Evolutionary conservation across 2,329 filamentous ascomycete genomes (phyloP).

Genomic region (Scedosporium dehoogii): DNA sequence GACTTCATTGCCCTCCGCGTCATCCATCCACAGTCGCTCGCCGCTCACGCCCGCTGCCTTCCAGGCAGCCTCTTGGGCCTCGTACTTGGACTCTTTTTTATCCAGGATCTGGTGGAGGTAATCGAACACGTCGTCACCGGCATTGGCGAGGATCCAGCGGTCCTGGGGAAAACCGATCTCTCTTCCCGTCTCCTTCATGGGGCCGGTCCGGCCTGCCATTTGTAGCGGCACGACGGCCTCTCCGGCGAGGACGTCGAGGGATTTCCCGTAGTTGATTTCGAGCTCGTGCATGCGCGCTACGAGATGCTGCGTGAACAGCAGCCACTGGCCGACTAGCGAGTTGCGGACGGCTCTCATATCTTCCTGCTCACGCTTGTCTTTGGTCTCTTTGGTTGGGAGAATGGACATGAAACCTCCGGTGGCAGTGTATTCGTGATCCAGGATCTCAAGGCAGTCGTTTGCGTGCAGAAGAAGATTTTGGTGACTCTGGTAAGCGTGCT

Average conservation of each 20-base stretch:
- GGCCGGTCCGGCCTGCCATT: constrained; percentile 41
- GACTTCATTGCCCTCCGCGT: constrained; percentile 19
- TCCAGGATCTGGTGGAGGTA: constrained; percentile 38
- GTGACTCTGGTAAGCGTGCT: constrained; percentile 33
- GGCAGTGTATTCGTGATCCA: constrained; percentile 48
- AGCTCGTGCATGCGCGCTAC: constrained; percentile 46
- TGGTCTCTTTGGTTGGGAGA: constrained; percentile 32
- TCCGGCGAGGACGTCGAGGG: constrained; percentile 36
- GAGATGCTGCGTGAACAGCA: constrained; percentile 43
- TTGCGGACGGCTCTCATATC: constrained; percentile 33
- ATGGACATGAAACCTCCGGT: constrained; percentile 47
- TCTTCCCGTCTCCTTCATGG: constrained; percentile 34
- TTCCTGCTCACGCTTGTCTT: constrained; percentile 20
- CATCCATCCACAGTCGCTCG: constrained; percentile 22
- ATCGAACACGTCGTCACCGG: constrained; percentile 38
- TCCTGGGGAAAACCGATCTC: constrained; percentile 46
- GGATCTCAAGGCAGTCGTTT: constrained; percentile 47
- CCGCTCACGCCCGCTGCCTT: constrained; percentile 29
- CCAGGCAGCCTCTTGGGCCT: constrained; percentile 23
- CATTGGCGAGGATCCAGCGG: constrained; percentile 44
- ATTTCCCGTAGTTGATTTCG: constrained; percentile 41
- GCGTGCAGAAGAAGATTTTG: constrained; percentile 44
- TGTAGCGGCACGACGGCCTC: constrained; percentile 41
- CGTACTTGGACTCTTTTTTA: constrained; percentile 29
- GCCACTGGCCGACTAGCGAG: constrained; percentile 47